Evolutionary conservation across 257 asterid genomes (phyloP).

Genomic region (Solanum bukasovii): DNA sequence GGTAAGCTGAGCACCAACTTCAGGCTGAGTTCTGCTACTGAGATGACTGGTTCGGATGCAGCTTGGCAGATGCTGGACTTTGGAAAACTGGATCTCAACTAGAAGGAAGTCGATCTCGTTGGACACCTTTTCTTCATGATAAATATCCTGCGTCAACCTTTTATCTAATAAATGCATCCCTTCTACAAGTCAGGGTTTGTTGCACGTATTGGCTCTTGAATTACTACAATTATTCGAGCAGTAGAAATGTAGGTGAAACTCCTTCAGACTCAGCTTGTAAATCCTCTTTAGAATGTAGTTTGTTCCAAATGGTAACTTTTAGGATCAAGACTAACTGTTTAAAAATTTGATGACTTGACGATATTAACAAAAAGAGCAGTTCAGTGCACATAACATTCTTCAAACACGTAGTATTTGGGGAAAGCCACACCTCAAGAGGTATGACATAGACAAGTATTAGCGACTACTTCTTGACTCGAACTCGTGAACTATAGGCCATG

Average conservation of each 20-base stretch:
- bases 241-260: neutral
- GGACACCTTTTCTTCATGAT: neutral
- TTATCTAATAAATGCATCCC: neutral
- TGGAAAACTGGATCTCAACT: slow-evolving; percentile 48
- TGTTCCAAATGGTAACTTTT: neutral
- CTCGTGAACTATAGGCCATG: neutral
- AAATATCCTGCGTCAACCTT: neutral
- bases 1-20: slow-evolving; percentile 16
- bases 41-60: slow-evolving; percentile 17
- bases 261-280: neutral
- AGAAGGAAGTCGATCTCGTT: neutral
- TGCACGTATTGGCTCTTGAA: neutral
- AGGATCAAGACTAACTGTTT: neutral
- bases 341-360: neutral
- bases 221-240: neutral
- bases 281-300: neutral
- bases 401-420: neutral
- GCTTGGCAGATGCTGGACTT: slow-evolving; percentile 44
- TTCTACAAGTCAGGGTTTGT: neutral
- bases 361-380: neutral
- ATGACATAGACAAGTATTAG: neutral
- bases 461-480: neutral
- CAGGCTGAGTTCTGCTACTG: slow-evolving; percentile 18
- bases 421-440: neutral
- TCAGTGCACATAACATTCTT: neutral